Evolutionary conservation across 2,329 filamentous ascomycete species (phyloP).

Genomic region (Hirsutella rhossiliensis): DNA sequence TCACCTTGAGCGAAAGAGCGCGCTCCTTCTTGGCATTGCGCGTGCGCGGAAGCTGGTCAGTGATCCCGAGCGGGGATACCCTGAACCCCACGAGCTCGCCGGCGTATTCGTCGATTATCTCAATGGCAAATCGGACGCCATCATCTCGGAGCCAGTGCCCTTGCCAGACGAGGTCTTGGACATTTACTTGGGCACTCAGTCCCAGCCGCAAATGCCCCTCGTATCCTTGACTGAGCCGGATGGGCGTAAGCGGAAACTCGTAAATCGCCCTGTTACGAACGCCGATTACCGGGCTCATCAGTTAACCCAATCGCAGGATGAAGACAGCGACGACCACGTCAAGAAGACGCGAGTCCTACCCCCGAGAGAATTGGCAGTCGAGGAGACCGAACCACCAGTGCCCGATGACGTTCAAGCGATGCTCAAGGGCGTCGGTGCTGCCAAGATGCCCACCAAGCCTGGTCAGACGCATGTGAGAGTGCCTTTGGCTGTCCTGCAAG

Average conservation of each 20-base stretch:
- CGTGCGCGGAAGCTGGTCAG: conserved; percentile 24
- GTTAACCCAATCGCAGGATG: conserved; percentile 14
- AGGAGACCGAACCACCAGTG: conserved; percentile 18
- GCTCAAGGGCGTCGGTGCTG: conserved; percentile 11
- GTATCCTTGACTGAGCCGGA: conserved; percentile 8
- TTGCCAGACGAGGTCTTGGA: conserved; percentile 39
- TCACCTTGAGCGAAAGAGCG: conserved; percentile 33
- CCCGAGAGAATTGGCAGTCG: conserved; percentile 7
- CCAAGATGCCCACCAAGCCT: conserved; percentile 4
- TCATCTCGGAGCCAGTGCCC: conserved; percentile 33
- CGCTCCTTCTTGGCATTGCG: conserved; percentile 25
- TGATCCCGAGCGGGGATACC: conserved; percentile 25
- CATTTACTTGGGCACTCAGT: conserved; percentile 28
- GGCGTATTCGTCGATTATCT: conserved; percentile 33
- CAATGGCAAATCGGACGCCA: conserved; percentile 19
- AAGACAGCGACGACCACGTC: conserved; percentile 16
- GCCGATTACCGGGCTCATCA: neutral
- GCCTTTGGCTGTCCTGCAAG: conserved; percentile 23
- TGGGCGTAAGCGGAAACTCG: conserved; percentile 35
- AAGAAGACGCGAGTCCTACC: conserved; percentile 17
- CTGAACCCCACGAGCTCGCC: conserved; percentile 34
- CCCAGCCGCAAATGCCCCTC: conserved; percentile 16
- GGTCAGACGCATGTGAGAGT: conserved; percentile 14
- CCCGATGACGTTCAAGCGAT: conserved; percentile 18
- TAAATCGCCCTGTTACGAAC: conserved; percentile 17